Evolutionary conservation across 2,329 filamentous ascomycete genomes (phyloP).

Genomic region (Tympanopsis confertula): DNA sequence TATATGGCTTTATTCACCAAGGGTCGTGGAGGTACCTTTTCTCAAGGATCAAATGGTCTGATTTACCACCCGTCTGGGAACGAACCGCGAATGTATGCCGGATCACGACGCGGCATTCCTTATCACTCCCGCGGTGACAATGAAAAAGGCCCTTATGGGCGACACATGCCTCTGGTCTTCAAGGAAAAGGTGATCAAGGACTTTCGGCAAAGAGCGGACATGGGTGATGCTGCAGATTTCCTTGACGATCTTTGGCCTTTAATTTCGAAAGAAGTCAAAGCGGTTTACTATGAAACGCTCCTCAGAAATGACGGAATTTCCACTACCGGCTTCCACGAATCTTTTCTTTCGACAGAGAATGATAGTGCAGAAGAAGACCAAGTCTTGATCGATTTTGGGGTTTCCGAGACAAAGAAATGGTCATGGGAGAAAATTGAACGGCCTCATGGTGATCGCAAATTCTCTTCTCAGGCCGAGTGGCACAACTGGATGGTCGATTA

Average conservation of each 20-base stretch:
- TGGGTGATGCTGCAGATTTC: slow-evolving; percentile 6
- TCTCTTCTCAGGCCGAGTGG: slow-evolving; percentile 3
- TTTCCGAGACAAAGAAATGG: slow-evolving; percentile 5
- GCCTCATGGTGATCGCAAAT: slow-evolving; percentile 4
- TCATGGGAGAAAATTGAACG: slow-evolving; percentile 5
- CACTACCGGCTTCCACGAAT: slow-evolving; percentile 5
- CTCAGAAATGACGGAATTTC: background rate
- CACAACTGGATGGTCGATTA: slow-evolving; percentile 4
- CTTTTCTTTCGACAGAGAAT: slow-evolving; percentile 4
- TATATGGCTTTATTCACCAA: slow-evolving; percentile 8
- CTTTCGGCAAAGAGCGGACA: slow-evolving; percentile 5
- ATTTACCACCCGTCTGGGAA: slow-evolving; percentile 5
- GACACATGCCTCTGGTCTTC: slow-evolving; percentile 5
- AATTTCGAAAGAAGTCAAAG: slow-evolving; percentile 6
- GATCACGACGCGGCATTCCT: slow-evolving; percentile 8
- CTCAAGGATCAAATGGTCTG: background rate
- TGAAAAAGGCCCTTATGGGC: slow-evolving; percentile 5
- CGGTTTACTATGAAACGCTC: slow-evolving; percentile 6
- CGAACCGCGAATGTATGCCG: slow-evolving; percentile 7
- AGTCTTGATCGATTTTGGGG: slow-evolving; percentile 4
- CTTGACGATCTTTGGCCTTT: slow-evolving; percentile 7
- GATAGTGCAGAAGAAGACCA: slow-evolving; percentile 3
- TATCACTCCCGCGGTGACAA: slow-evolving; percentile 9
- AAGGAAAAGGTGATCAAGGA: slow-evolving; percentile 4
- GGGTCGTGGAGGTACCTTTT: slow-evolving; percentile 7